Evolutionary conservation across 2,329 filamentous ascomycete genomes (phyloP).

Genomic region (Rutstroemia sp.): DNA sequence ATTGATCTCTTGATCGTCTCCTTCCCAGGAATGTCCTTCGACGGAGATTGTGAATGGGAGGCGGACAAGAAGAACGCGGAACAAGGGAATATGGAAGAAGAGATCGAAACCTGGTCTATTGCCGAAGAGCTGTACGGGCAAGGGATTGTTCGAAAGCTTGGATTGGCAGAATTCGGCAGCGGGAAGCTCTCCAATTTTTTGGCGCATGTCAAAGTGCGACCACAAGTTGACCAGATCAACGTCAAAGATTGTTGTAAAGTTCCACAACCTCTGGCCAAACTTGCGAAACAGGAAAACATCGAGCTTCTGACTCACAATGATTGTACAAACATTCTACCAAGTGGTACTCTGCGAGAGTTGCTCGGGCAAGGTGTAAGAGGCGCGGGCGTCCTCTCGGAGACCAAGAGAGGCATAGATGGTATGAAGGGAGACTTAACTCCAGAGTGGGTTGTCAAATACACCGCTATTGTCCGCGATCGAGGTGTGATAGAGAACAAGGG

Average conservation of each 20-base stretch:
- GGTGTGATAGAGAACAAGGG: constrained; percentile 98
- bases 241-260: constrained; percentile 93
- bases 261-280: constrained; percentile 74
- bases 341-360: constrained; percentile 76
- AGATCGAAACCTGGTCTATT: constrained; percentile 60
- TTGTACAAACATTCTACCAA: constrained; percentile 82
- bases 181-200: not conserved
- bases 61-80: constrained; percentile 54
- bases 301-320: constrained; percentile 92
- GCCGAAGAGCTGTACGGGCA: constrained; percentile 66
- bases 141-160: constrained; percentile 67
- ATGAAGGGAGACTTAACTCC: constrained; percentile 73
- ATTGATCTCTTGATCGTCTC: constrained; percentile 89
- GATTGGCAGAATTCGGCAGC: constrained; percentile 85
- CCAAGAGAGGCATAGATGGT: constrained; percentile 40
- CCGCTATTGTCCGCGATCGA: constrained; percentile 84
- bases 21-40: constrained; percentile 89
- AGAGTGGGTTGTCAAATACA: constrained; percentile 96
- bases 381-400: constrained; percentile 63
- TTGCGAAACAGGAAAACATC: constrained; percentile 77
- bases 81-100: constrained; percentile 60
- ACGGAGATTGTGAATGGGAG: constrained; percentile 82
- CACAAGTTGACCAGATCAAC: constrained; percentile 92
- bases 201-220: constrained; percentile 47
- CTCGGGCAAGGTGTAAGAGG: constrained; percentile 66